Conservation (phyloP, 73 alveolate species). For the Tetrahymena elliotti region DNA sequence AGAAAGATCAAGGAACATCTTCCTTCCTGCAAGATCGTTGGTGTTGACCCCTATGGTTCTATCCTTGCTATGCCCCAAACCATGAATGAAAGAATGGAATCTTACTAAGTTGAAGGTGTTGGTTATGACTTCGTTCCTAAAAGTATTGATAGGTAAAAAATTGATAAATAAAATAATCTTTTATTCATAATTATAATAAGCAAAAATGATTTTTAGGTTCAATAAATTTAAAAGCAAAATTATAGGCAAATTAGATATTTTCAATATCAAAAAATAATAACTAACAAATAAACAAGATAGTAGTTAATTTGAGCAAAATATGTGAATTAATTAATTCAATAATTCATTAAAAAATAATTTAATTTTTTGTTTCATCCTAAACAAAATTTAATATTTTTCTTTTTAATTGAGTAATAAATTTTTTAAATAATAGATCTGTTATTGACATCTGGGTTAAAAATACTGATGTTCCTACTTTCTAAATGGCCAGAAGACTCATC, state of each 20-base stretch:
- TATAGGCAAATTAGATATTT: too few relatives aligned
- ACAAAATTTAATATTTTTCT: too few relatives aligned
- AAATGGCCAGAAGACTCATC: conserved; percentile 66
- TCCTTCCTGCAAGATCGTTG: conserved; percentile 74
- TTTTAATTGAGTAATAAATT: background rate
- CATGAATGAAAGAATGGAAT: conserved; percentile 30
- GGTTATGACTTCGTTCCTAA: conserved; percentile 84
- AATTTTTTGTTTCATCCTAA: too few relatives aligned
- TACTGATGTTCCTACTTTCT: conserved; percentile 56
- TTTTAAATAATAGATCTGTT: background rate
- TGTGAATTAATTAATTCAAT: too few relatives aligned
- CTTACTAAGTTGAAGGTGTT: conserved; percentile 77
- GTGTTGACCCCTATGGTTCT: conserved; percentile 94
- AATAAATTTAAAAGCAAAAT: too few relatives aligned
- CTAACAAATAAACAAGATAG: too few relatives aligned
- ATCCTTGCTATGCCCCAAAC: conserved; percentile 70
- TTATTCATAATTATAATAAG: conserved; percentile 1
- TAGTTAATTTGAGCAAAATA: too few relatives aligned
- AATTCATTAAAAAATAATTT: too few relatives aligned
- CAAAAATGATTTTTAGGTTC: too few relatives aligned
- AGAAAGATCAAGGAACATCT: conserved; percentile 85
- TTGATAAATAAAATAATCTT: conserved; percentile 31
- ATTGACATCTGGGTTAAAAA: conserved; percentile 66
- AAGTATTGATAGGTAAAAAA: conserved; percentile 54
- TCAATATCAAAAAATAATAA: too few relatives aligned